Evolutionary conservation across 2,329 filamentous ascomycete species (phyloP), one percentile per base, ranked within the genome.

Genomic region (Pseudopithomyces maydicus): DNA sequence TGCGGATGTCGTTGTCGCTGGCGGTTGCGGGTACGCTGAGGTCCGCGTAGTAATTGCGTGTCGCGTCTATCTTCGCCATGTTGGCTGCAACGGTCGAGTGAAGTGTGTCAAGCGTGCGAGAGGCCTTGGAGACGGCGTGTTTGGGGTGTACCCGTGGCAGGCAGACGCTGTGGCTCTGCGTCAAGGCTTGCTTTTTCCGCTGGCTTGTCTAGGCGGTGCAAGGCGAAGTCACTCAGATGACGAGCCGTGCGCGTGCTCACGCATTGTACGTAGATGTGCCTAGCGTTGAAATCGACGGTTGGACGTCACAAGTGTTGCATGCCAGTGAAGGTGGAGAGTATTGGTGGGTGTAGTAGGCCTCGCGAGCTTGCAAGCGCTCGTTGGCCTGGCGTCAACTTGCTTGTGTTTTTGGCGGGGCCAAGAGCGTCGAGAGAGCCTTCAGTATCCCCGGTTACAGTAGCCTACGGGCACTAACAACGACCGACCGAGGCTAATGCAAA

Each of bases 1-100:
- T 95, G 79, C 91, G 94, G 72, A 96, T 88, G 39, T 95, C 91
- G 29, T 88, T 85, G 42, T 86, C 78, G 63, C 89, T 86, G 52
- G 90, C 90, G 66, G 83, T 84, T 11, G 84, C 79, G 1, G 85
- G 76, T 54, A 97, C 78, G 62, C 91, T 90, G 54, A 97, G 82
- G 78, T 96, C 92, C 59, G 87, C 89, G 78, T 97, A 96, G 77
- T 95, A 95, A 77, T 96, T 90, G 68, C 87, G 85, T 66, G 82
- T 84, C 62, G 84, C 81, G 72, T 91, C 88, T 65, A 82, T 80
- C 77, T 89, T 89, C 67, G 85, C 86, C 88, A 91, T 91, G 66
- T 65, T 83, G 79, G 54, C 56, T 57, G 59, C 53, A 55, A 62
- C 52, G 43, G 56, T 50, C 23, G 61, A 33, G 35, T 17, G 42